Percentiles rank a stretch among this genome's conserved stretches.
Evolutionary conservation across 1,284 basidiomycete genomes (phyloP).

Genomic region (Pisolithus thermaeus): DNA sequence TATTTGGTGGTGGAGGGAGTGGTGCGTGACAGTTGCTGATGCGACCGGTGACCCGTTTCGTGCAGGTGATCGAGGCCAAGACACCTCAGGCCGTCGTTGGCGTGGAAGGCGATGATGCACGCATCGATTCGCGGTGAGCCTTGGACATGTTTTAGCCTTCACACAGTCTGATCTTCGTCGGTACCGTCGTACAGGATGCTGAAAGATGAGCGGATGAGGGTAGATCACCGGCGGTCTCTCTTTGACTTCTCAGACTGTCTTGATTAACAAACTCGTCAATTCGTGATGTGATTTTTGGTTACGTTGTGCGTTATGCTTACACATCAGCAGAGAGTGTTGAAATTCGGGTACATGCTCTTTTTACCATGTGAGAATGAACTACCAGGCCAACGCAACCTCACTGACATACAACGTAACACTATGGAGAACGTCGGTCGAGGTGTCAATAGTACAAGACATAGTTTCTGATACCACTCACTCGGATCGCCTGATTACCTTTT

Average conservation of each 20-base stretch:
- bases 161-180: neutral
- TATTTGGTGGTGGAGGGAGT: neutral
- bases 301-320: too few species aligned
- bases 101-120: slow-evolving; percentile 87
- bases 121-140: slow-evolving; percentile 77
- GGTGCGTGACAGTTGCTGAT: neutral
- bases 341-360: too few species aligned
- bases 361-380: too few species aligned
- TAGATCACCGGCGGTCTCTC: slow-evolving; percentile 44
- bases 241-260: slow-evolving; percentile 39
- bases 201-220: slow-evolving; percentile 62
- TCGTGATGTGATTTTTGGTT: too few species aligned
- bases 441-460: too few species aligned
- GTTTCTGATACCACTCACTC: too few species aligned
- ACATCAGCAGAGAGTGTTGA: too few species aligned
- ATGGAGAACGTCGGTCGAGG: too few species aligned
- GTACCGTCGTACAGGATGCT: slow-evolving; percentile 45
- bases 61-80: slow-evolving; percentile 89
- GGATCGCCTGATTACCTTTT: too few species aligned
- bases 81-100: slow-evolving; percentile 81
- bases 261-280: slow-evolving; percentile 17
- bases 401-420: too few species aligned
- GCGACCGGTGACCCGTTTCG: neutral
- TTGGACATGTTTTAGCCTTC: neutral
- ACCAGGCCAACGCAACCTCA: too few species aligned